These are phyloP conservation scores for Chlorella sp. DNA, from an alignment of 139 green algal genomes.

Conservation along the genomic window DNA sequence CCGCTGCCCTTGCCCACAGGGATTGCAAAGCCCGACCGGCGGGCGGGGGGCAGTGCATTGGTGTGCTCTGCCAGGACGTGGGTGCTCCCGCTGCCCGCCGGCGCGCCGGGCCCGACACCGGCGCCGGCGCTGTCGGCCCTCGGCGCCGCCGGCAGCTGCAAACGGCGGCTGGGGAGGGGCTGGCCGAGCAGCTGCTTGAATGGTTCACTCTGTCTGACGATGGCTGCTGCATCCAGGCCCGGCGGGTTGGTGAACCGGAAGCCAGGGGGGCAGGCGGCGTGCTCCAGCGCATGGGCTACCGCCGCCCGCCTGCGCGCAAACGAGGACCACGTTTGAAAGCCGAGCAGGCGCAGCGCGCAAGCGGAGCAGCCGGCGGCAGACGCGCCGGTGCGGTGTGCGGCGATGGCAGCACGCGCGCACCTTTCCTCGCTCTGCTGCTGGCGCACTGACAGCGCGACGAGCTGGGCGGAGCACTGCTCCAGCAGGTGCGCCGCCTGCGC, in stretches of 20 bases:
- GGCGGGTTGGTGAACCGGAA: constrained; percentile 24
- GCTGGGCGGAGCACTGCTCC: constrained; percentile 11
- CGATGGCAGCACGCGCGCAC: not conserved
- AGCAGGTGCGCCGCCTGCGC: constrained; percentile 12
- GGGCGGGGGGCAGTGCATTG: constrained; percentile 27
- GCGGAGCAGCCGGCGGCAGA: not conserved
- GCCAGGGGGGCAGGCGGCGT: constrained; percentile 30
- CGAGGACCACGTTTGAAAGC: constrained; percentile 6
- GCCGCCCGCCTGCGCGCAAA: not conserved
- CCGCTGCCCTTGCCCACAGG: not conserved
- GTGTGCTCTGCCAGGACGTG: constrained; percentile 1
- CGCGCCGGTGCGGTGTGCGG: not conserved
- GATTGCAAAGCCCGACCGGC: constrained; percentile 18
- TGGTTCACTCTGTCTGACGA: constrained; percentile 15
- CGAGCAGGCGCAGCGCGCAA: too few relatives aligned
- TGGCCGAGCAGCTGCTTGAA: constrained; percentile 10
- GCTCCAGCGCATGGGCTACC: not conserved
- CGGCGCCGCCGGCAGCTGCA: too few relatives aligned
- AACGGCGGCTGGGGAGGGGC: not conserved
- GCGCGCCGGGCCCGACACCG: constrained; percentile 36
- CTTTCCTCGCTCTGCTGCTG: constrained; percentile 11
- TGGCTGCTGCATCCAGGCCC: constrained; percentile 5
- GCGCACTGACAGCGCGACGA: constrained; percentile 10
- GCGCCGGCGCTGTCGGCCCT: not conserved
- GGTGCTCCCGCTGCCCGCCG: constrained; percentile 19